Base-by-base conservation (phyloP, 2,329 filamentous ascomycete genomes). In the Fonsecaea erecta region DNA sequence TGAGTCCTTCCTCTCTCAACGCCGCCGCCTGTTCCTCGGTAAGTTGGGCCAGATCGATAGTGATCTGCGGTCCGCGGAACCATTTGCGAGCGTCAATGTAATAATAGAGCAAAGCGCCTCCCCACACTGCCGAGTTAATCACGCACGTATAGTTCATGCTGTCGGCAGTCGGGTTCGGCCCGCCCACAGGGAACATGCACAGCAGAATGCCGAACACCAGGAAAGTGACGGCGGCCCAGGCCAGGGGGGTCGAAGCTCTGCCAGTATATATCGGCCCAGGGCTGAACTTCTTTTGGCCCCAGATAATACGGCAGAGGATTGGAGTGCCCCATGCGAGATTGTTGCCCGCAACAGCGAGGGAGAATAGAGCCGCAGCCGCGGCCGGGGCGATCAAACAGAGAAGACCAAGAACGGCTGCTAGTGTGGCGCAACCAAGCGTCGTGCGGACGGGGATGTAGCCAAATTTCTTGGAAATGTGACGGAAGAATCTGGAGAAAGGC, bases 91-190 rank as follows among this genome's bases (percentile, higher is more conserved):
- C 86, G 75, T 84, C 80, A 28, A 85, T 68, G 67, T 79, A 79
- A 71, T 87, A 88, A 73, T 88, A 88, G 0, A 78, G 56, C 69
- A 86, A 73, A 0, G 82, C 80, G 1, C 85, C 84, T 14, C 82
- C 76, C 86, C 86, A 88, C 1, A 88, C 82, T 3, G 82, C 81
- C 35, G 79, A 79, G 67, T 87, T 87, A 65, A 89, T 85, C 0
- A 87, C 86, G 1, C 87, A 80, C 0, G 86, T 87, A 71, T 88
- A 88, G 70, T 88, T 89, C 86, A 88, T 88, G 16, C 75, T 75
- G 76, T 69, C 72, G 77, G 79, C 73, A 7, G 77, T 79, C 0
- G 85, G 85, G 69, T 82, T 76, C 30, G 86, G 85, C 0, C 85
- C 86, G 3, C 77, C 78, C 12, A 76, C 78, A 0, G 86, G 86